phyloP scores from a whole-genome alignment of 129 eudicot genomes.

The Flaveria robusta region DNA sequence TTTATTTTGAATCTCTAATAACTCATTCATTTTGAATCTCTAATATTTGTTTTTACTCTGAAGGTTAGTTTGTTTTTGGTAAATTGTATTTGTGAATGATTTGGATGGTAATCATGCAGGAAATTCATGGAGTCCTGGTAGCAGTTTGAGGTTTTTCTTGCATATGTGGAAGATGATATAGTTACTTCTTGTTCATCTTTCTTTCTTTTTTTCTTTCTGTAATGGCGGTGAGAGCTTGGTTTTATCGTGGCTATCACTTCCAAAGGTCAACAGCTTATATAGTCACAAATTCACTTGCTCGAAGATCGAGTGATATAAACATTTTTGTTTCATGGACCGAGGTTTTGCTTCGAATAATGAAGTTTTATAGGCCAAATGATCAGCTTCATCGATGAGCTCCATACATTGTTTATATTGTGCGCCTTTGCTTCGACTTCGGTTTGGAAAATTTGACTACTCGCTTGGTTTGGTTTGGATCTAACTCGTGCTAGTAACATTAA shows the following conservation, averaged over 20 bases:
- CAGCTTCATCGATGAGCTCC: neutral
- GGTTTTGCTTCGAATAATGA: neutral
- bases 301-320: neutral
- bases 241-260: constrained; percentile 26
- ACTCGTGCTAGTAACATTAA: too few relatives aligned
- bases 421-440: too few relatives aligned
- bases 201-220: neutral
- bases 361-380: neutral
- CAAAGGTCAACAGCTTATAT: constrained; percentile 9
- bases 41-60: neutral
- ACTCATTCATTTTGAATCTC: too few relatives aligned
- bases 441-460: too few relatives aligned
- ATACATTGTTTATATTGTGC: too few relatives aligned
- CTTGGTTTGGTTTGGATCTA: too few relatives aligned
- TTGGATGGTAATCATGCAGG: constrained; percentile 24
- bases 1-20: too few relatives aligned
- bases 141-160: constrained; percentile 23
- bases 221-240: constrained; percentile 22
- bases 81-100: constrained; percentile 3
- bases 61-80: neutral
- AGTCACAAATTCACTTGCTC: neutral
- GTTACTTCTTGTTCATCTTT: constrained; percentile 21
- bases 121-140: constrained; percentile 11
- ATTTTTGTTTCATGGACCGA: neutral
- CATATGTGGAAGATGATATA: constrained; percentile 22